phyloP scores from a whole-genome alignment of 208 protist species.

The Trypanosoma boissoni region DNA sequence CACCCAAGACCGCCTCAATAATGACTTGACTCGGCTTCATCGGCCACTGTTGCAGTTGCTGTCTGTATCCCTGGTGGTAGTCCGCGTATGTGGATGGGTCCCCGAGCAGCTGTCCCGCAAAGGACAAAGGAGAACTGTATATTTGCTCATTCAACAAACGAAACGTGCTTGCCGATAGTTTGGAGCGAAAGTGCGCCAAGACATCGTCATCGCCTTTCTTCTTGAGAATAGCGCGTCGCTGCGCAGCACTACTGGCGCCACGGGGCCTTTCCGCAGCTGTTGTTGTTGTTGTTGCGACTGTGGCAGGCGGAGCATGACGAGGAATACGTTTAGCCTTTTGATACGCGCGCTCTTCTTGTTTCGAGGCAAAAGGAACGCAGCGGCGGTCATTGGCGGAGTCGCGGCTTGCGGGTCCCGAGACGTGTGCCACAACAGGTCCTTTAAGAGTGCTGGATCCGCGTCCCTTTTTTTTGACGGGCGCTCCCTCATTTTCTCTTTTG shows the following conservation, averaged over 20 bases:
- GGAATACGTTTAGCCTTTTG: slow-evolving; percentile 62
- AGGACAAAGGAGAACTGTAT: slow-evolving; percentile 79
- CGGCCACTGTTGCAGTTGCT: slow-evolving; percentile 93
- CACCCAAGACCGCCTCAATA: slow-evolving; percentile 71
- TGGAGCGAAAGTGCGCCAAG: slow-evolving; percentile 78
- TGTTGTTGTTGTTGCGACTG: slow-evolving; percentile 20
- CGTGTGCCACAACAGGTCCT: slow-evolving; percentile 72
- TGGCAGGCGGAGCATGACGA: slow-evolving; percentile 31
- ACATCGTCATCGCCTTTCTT: slow-evolving; percentile 78
- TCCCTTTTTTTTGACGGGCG: slow-evolving; percentile 15
- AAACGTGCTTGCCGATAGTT: slow-evolving; percentile 83
- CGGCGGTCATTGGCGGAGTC: slow-evolving; percentile 79
- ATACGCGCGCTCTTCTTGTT: slow-evolving; percentile 51
- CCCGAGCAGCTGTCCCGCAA: slow-evolving; percentile 73
- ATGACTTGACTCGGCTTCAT: slow-evolving; percentile 91
- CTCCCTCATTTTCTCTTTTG: too few species aligned
- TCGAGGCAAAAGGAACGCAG: slow-evolving; percentile 62
- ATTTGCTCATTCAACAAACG: slow-evolving; percentile 88
- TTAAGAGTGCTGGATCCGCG: slow-evolving; percentile 55
- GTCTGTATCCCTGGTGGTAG: slow-evolving; percentile 93
- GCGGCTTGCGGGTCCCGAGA: slow-evolving; percentile 30
- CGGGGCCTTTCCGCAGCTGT: slow-evolving; percentile 19
- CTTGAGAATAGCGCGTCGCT: slow-evolving; percentile 71
- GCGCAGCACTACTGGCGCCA: slow-evolving; percentile 74
- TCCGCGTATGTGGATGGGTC: slow-evolving; percentile 73